A percentile compares a stretch with the other conserved stretches of the same genome.
phyloP scores from a whole-genome alignment of 768 basidiomycete species.

The Phlebiopsis flavidoalba region DNA sequence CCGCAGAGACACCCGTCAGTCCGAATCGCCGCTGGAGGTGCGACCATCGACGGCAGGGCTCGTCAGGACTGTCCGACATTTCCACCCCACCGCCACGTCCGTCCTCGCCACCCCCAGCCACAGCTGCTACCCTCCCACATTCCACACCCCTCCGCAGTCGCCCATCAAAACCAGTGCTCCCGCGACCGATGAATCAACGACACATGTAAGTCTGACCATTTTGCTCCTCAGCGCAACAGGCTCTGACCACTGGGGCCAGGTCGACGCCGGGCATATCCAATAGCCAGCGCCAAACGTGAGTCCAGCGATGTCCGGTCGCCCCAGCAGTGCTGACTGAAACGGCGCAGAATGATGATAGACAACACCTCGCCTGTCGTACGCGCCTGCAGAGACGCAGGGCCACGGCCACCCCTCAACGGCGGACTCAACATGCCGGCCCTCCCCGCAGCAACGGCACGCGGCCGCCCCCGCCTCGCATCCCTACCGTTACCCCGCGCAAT shows the following conservation, averaged over 20 bases:
- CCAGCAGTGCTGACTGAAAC: neutral
- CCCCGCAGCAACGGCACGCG: neutral
- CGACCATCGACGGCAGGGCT: slow-evolving; percentile 74
- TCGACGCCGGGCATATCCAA: neutral
- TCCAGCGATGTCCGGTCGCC: neutral
- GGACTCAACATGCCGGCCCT: slow-evolving; percentile 1
- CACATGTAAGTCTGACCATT: neutral
- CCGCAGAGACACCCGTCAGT: slow-evolving; percentile 34
- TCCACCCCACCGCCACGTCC: slow-evolving; percentile 72
- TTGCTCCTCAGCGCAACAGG: neutral
- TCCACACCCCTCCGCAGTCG: neutral
- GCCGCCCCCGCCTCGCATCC: slow-evolving; percentile 4
- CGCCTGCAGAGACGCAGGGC: neutral
- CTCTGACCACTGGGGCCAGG: neutral
- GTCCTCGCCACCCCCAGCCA: slow-evolving; percentile 54
- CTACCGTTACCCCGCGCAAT: neutral
- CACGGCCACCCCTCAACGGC: slow-evolving; percentile 1
- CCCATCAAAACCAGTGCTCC: neutral
- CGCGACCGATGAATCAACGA: slow-evolving; percentile 1
- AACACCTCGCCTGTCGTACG: neutral
- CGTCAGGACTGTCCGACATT: slow-evolving; percentile 64
- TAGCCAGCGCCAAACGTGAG: neutral
- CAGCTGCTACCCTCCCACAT: neutral
- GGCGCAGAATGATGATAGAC: neutral
- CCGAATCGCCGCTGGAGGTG: slow-evolving; percentile 47